phyloP scores from a whole-genome alignment of 495 filamentous ascomycete species.

The Aspergillus heteromorphus region DNA sequence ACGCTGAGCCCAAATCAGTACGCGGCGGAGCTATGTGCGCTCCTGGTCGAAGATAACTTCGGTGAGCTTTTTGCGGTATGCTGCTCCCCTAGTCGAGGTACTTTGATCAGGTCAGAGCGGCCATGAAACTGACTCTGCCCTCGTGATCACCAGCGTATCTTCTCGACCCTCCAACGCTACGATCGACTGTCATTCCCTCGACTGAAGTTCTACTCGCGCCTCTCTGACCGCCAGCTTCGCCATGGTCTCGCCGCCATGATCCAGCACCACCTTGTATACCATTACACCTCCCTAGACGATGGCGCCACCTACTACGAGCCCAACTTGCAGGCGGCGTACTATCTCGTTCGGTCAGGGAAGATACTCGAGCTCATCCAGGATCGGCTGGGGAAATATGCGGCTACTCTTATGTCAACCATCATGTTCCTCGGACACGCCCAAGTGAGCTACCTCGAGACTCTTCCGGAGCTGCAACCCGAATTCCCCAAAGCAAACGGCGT shows the following conservation, averaged over 20 bases:
- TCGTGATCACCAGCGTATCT: constrained; percentile 57
- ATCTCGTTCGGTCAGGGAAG: constrained; percentile 72
- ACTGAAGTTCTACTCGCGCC: constrained; percentile 59
- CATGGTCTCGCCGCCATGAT: constrained; percentile 77
- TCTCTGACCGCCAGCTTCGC: constrained; percentile 63
- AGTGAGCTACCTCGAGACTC: constrained; percentile 57
- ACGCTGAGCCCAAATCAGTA: constrained; percentile 38
- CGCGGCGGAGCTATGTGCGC: constrained; percentile 74
- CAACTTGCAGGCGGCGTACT: constrained; percentile 68
- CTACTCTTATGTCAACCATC: constrained; percentile 66
- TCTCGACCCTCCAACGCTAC: constrained; percentile 66
- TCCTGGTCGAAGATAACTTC: constrained; percentile 82
- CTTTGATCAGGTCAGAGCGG: background rate
- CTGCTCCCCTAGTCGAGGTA: too few species aligned
- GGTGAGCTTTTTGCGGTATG: constrained; percentile 88
- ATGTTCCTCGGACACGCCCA: constrained; percentile 71
- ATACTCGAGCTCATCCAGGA: constrained; percentile 70
- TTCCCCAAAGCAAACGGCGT: constrained; percentile 26
- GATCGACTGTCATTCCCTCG: constrained; percentile 69
- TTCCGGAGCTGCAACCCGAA: constrained; percentile 30
- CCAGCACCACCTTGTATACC: constrained; percentile 80
- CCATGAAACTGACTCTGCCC: constrained; percentile 5
- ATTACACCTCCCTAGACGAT: constrained; percentile 59
- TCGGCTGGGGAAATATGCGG: constrained; percentile 63
- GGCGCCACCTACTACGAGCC: constrained; percentile 73